Conservation (phyloP, 2,329 filamentous ascomycete genomes). For the Neonectria punicea region DNA sequence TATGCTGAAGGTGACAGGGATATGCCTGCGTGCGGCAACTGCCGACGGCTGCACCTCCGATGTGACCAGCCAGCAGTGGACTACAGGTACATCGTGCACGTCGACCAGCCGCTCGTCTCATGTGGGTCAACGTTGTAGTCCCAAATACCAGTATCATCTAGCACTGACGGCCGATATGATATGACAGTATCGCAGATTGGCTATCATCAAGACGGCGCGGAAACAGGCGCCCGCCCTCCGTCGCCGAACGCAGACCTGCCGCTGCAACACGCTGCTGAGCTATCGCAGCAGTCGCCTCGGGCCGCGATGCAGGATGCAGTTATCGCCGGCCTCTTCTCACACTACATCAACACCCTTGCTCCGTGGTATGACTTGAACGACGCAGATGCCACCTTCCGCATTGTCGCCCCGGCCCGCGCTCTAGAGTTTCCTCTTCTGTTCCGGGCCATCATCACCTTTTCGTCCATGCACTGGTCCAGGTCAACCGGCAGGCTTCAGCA, state of each 20-base stretch:
- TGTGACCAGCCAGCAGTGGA: background rate
- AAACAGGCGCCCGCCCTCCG: background rate
- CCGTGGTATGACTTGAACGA: constrained; percentile 7
- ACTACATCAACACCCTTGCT: constrained; percentile 8
- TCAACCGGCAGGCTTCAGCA: background rate
- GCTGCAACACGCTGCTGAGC: background rate
- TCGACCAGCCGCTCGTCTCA: background rate
- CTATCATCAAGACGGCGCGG: background rate
- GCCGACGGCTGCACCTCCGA: background rate
- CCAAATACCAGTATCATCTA: background rate
- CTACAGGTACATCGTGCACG: background rate
- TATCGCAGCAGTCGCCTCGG: background rate
- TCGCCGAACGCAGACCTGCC: background rate
- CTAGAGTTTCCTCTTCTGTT: constrained; percentile 3
- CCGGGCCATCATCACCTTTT: background rate
- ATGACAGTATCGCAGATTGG: background rate
- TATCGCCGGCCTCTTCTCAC: background rate
- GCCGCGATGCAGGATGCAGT: background rate
- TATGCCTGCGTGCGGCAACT: background rate
- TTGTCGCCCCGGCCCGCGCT: background rate
- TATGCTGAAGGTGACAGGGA: background rate
- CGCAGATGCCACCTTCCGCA: constrained; percentile 13
- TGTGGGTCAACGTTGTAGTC: background rate
- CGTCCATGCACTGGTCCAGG: background rate
- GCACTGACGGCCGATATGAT: background rate